Conservation (phyloP, 208 protist genomes). For the Herpetomonas muscarum region DNA sequence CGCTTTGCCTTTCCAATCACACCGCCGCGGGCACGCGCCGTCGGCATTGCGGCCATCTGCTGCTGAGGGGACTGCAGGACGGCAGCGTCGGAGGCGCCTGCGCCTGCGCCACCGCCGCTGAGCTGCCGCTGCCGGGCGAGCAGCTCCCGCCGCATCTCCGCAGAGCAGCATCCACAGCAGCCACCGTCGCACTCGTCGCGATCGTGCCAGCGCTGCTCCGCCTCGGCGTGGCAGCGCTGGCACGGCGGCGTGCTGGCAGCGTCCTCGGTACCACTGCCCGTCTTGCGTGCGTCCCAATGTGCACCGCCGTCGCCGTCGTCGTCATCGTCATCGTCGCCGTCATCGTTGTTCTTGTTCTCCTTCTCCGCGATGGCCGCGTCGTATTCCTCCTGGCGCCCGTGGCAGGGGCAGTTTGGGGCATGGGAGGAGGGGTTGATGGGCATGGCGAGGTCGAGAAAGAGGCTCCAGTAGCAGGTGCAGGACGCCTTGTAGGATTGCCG, state of each 20-base stretch:
- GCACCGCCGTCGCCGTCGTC: not conserved
- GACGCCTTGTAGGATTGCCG: conserved; percentile 17
- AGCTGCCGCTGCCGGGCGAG: too few species aligned
- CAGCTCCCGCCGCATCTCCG: too few species aligned
- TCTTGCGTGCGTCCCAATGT: not conserved
- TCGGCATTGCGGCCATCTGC: too few species aligned
- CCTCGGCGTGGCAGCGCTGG: not conserved
- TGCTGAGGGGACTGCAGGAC: too few species aligned
- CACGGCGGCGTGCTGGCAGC: not conserved
- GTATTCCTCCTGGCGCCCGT: conserved; percentile 28
- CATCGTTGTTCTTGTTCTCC: not conserved
- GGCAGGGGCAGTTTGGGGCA: conserved; percentile 48
- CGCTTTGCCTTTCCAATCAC: conserved; percentile 39
- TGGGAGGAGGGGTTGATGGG: conserved; percentile 69
- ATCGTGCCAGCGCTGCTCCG: not conserved
- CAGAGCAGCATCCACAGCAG: not conserved
- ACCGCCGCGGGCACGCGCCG: conserved; percentile 19
- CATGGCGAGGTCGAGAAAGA: conserved; percentile 45
- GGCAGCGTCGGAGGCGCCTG: too few species aligned
- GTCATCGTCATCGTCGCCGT: not conserved
- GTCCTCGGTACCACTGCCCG: not conserved
- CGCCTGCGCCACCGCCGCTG: too few species aligned
- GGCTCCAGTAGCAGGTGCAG: conserved; percentile 43
- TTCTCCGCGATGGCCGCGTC: not conserved
- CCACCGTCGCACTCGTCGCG: too few species aligned